Conservation (phyloP, 2,329 filamentous ascomycete species). For the Westerdykella ornata region DNA sequence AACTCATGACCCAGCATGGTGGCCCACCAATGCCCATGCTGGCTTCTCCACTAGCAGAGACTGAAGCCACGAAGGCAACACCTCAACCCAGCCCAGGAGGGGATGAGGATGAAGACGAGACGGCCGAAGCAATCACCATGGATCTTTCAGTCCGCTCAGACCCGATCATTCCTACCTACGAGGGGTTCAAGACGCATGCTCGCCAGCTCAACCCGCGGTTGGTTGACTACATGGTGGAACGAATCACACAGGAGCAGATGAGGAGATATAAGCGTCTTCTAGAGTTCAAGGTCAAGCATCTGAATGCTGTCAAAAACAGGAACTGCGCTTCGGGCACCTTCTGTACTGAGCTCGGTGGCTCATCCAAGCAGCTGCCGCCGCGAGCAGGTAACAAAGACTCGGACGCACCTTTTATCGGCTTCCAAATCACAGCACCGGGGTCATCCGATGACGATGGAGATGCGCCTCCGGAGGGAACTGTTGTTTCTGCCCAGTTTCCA, state of each 20-base stretch:
- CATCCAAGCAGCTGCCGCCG: constrained; percentile 55
- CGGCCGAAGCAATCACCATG: constrained; percentile 53
- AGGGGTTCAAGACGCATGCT: constrained; percentile 72
- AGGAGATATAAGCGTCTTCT: constrained; percentile 72
- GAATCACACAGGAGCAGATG: constrained; percentile 75
- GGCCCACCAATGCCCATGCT: constrained; percentile 54
- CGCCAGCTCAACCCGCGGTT: constrained; percentile 67
- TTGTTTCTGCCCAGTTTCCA: constrained; percentile 70
- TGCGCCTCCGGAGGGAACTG: constrained; percentile 59
- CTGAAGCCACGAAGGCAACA: constrained; percentile 30
- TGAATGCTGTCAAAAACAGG: constrained; percentile 49
- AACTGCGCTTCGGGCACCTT: constrained; percentile 56
- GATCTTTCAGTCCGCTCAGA: constrained; percentile 58
- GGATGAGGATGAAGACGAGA: constrained; percentile 38
- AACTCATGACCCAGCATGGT: constrained; percentile 52
- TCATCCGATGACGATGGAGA: constrained; percentile 59
- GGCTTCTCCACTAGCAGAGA: constrained; percentile 41
- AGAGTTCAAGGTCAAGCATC: constrained; percentile 63
- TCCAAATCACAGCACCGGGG: constrained; percentile 51
- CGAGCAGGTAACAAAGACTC: constrained; percentile 54
- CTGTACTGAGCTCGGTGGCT: constrained; percentile 63
- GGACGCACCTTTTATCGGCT: constrained; percentile 51
- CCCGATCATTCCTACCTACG: constrained; percentile 62
- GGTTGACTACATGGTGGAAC: constrained; percentile 62
- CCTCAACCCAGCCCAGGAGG: constrained; percentile 30